Conservation (phyloP, 805 yeast species). For the Blastobotrys mokoenaii region DNA sequence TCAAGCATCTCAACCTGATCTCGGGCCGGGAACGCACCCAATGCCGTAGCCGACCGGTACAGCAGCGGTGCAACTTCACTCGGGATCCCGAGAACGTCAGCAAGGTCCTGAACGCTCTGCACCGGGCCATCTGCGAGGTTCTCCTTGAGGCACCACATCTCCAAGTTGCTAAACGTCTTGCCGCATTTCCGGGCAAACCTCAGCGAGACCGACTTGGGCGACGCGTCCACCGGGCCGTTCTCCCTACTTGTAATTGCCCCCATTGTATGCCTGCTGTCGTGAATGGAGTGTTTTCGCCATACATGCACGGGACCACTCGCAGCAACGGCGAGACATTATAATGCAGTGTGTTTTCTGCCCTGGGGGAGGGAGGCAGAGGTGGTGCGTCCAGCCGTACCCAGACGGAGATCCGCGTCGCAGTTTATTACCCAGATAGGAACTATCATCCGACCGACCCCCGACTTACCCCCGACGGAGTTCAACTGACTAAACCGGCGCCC, state of each 20-base stretch:
- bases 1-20: constrained; percentile 24
- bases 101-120: neutral
- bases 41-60: constrained; percentile 30
- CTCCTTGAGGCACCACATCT: constrained; percentile 29
- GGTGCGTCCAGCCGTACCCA: too few relatives aligned
- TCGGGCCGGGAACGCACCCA: constrained; percentile 43
- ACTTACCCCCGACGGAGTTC: too few relatives aligned
- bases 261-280: constrained; percentile 18
- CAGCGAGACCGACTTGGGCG: constrained; percentile 21
- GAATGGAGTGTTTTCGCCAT: too few relatives aligned
- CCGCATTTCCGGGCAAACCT: constrained; percentile 29
- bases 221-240: constrained; percentile 5
- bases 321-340: too few relatives aligned
- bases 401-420: too few relatives aligned
- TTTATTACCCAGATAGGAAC: too few relatives aligned
- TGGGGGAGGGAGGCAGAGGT: too few relatives aligned
- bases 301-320: too few relatives aligned
- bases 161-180: constrained; percentile 28
- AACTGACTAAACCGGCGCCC: too few relatives aligned
- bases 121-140: neutral
- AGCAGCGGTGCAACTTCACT: constrained; percentile 25
- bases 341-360: too few relatives aligned
- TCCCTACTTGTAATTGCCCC: constrained; percentile 8
- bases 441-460: too few relatives aligned
- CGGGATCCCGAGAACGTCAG: constrained; percentile 8